These are phyloP conservation scores for Austroboletus novae-zelandiae DNA, from an alignment of 1,284 basidiomycete species.

Conservation along the genomic window DNA sequence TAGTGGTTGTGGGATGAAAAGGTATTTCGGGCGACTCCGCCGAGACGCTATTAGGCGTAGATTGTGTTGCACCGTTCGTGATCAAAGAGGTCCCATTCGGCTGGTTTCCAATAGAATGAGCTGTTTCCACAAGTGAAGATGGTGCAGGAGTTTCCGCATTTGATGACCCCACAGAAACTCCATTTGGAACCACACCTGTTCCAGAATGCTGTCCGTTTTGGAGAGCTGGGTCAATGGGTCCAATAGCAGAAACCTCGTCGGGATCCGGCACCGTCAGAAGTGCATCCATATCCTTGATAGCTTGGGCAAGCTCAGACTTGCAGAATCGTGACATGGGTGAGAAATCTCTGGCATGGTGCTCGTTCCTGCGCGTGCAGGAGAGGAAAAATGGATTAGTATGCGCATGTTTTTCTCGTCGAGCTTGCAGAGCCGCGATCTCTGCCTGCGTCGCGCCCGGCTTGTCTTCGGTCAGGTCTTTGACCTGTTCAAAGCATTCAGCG, in stretches of 20 bases:
- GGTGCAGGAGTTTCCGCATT: conserved; percentile 3
- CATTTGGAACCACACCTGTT: conserved; percentile 8
- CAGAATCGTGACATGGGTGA: conserved; percentile 80
- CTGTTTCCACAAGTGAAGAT: conserved; percentile 13
- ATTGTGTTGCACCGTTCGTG: conserved; percentile 7
- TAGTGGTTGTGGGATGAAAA: conserved; percentile 43
- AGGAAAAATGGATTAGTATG: conserved; percentile 73
- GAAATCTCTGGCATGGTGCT: conserved; percentile 67
- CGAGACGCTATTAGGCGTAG: conserved; percentile 16
- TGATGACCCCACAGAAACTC: conserved; percentile 8
- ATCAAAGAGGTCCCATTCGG: conserved; percentile 7
- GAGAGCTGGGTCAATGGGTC: conserved; percentile 26
- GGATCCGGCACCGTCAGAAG: conserved; percentile 40
- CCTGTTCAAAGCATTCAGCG: conserved; percentile 74
- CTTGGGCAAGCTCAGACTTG: conserved; percentile 58
- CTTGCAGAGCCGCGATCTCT: conserved; percentile 47
- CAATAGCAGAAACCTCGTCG: conserved; percentile 21
- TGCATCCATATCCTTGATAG: conserved; percentile 65
- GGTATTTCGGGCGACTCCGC: conserved; percentile 34
- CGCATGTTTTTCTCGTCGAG: conserved; percentile 57
- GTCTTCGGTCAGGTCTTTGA: conserved; percentile 61
- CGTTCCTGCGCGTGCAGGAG: conserved; percentile 63
- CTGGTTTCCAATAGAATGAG: conserved; percentile 4
- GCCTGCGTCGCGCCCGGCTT: conserved; percentile 44
- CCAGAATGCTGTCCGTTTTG: conserved; percentile 12